A percentile compares a stretch with the other conserved stretches of the same genome.
Conservation (phyloP, 1,284 basidiomycete genomes). For the Neonothopanus nambi region DNA sequence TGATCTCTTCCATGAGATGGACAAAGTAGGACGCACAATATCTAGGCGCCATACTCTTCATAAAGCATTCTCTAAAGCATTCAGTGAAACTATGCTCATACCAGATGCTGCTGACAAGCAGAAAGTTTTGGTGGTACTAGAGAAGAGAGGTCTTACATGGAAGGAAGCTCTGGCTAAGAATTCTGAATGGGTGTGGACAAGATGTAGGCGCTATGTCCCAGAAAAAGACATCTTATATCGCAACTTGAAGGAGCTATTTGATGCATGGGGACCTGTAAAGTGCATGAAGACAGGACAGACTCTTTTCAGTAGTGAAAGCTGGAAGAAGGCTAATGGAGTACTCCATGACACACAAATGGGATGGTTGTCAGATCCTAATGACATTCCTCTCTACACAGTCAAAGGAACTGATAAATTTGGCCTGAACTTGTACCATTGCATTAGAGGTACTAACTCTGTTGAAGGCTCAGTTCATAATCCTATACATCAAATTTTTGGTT, state of each 20-base stretch:
- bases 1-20: conserved; percentile 15
- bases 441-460: conserved; percentile 25
- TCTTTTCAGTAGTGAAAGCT: conserved; percentile 17
- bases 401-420: conserved; percentile 20
- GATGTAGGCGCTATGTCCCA: conserved; percentile 18
- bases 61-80: conserved; percentile 7
- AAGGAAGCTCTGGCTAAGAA: neutral
- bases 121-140: neutral
- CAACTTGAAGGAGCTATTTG: conserved; percentile 12
- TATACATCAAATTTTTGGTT: conserved; percentile 9
- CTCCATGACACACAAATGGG: conserved; percentile 18
- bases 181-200: conserved; percentile 16
- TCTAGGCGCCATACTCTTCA: conserved; percentile 2
- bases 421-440: conserved; percentile 18
- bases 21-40: conserved; percentile 1
- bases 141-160: conserved; percentile 7
- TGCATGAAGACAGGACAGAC: conserved; percentile 7
- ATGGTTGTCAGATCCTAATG: conserved; percentile 21
- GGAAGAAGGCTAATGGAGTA: conserved; percentile 15
- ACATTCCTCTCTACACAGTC: conserved; percentile 18
- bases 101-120: conserved; percentile 11
- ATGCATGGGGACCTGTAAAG: conserved; percentile 14
- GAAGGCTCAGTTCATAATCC: conserved; percentile 20
- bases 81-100: conserved; percentile 12
- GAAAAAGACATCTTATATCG: conserved; percentile 9